Conservation (phyloP, 192 early-diverging fungal genomes). For the Gaertneriomyces semiglobifer region DNA sequence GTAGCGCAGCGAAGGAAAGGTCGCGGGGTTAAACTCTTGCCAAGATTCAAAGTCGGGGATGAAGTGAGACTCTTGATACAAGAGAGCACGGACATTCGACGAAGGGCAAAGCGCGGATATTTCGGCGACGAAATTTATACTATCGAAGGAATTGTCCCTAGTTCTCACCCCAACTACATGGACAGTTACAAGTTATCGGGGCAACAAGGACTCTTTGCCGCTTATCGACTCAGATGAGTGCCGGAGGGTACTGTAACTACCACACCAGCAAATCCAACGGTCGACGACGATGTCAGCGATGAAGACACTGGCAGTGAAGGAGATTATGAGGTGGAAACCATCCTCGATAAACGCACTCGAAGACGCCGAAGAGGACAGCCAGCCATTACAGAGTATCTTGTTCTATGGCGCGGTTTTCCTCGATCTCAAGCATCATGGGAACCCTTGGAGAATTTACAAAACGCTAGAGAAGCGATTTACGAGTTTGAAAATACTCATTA, state of each 20-base stretch:
- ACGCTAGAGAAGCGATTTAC: neutral
- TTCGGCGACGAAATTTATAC: neutral
- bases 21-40: too few species aligned
- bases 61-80: too few species aligned
- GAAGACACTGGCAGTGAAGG: neutral
- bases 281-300: neutral
- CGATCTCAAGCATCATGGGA: neutral
- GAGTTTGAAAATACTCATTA: too few species aligned
- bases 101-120: neutral
- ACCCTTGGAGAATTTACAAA: neutral
- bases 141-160: neutral
- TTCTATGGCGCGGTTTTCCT: neutral
- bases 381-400: neutral
- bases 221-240: neutral
- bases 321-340: slow-evolving; percentile 5
- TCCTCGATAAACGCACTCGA: slow-evolving; percentile 3
- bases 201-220: slow-evolving; percentile 1
- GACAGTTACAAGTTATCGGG: neutral
- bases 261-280: too few species aligned
- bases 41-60: too few species aligned
- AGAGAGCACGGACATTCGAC: too few species aligned
- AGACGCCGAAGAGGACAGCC: neutral
- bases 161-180: neutral
- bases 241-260: neutral
- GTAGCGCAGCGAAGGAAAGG: neutral